phyloP scores from a whole-genome alignment of 805 yeast genomes.

The Scheffersomyces stipitis region DNA sequence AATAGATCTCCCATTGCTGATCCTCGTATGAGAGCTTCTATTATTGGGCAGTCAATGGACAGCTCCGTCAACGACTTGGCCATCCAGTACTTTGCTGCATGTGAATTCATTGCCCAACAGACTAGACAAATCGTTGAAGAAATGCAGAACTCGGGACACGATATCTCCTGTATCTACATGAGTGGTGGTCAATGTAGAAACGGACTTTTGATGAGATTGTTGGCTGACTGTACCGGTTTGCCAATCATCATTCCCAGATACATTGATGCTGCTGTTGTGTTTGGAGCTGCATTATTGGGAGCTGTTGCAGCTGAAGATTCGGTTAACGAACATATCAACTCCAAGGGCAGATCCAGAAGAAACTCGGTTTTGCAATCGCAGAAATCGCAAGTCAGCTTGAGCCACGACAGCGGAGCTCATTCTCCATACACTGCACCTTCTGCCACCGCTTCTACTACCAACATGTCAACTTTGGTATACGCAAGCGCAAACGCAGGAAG shows the following conservation, averaged over 20 bases:
- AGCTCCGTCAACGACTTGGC: conserved; percentile 82
- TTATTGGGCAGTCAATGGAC: conserved; percentile 93
- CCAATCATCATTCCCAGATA: conserved; percentile 92
- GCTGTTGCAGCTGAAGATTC: conserved; percentile 85
- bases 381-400: conserved; percentile 32
- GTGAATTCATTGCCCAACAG: conserved; percentile 97
- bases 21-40: conserved; percentile 86
- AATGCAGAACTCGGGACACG: conserved; percentile 79
- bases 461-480: conserved; percentile 51
- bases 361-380: conserved; percentile 28
- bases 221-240: conserved; percentile 90
- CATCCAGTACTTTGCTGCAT: conserved; percentile 83
- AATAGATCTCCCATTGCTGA: conserved; percentile 98
- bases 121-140: conserved; percentile 91
- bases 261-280: conserved; percentile 95
- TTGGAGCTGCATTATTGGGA: conserved; percentile 93
- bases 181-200: conserved; percentile 98
- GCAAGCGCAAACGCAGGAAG: conserved; percentile 26
- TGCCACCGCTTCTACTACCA: conserved; percentile 69
- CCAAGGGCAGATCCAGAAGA: conserved; percentile 37
- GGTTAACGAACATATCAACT: conserved; percentile 35
- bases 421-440: conserved; percentile 81
- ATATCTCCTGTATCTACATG: conserved; percentile 74
- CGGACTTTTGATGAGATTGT: conserved; percentile 79
- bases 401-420: conserved; percentile 7